Evolutionary conservation across 2,329 filamentous ascomycete species (phyloP).

Genomic region (Cladophialophora bantiana): DNA sequence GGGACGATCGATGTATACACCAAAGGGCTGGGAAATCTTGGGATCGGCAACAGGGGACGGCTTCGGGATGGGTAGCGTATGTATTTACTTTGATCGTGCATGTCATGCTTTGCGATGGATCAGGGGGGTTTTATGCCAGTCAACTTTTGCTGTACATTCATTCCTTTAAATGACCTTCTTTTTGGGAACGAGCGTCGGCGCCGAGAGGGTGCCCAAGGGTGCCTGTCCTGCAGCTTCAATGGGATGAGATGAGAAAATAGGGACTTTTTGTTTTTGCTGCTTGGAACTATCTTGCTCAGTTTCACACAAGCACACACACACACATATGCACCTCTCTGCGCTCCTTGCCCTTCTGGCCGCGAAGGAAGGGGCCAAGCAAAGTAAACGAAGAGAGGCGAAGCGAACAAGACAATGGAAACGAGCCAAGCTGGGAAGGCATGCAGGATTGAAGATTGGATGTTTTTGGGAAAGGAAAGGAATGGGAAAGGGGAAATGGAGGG

Average conservation of each 20-base stretch:
- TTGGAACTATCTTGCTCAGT: not conserved
- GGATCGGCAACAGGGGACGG: not conserved
- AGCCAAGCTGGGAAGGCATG: no score
- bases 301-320: not conserved
- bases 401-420: no score
- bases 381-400: no score
- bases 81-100: not conserved
- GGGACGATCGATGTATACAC: constrained; percentile 13
- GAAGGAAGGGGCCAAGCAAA: not conserved
- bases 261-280: not conserved
- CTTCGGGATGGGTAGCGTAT: constrained; percentile 3
- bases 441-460: no score
- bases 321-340: not conserved
- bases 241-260: not conserved
- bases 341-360: not conserved
- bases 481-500: no score
- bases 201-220: not conserved
- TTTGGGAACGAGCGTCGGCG: constrained; percentile 13
- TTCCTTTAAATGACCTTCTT: constrained; percentile 7
- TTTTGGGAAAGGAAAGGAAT: no score
- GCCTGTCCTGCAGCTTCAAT: not conserved
- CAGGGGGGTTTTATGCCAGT: constrained; percentile 5
- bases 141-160: constrained; percentile 15
- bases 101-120: constrained; percentile 9
- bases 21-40: constrained; percentile 6